Conservation (phyloP, 352 stramenopile genomes). For the Globisporangium solare region DNA sequence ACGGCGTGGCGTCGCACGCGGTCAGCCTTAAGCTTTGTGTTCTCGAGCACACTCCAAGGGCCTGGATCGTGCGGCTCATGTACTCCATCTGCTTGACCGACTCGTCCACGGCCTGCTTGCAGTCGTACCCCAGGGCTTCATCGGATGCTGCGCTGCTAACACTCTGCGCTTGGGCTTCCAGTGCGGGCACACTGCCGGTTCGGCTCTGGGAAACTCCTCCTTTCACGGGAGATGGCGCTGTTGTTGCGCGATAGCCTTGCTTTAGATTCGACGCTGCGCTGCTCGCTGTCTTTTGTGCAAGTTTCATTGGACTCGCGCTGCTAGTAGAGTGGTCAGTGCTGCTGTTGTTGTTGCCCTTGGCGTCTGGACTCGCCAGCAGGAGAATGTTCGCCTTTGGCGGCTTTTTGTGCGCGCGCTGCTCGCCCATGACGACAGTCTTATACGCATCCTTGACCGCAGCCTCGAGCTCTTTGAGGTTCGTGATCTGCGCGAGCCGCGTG, state of each 20-base stretch:
- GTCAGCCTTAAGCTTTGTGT: slow-evolving; percentile 63
- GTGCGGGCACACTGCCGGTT: too few species aligned
- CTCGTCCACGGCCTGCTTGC: slow-evolving; percentile 69
- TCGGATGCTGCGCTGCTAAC: slow-evolving; percentile 15
- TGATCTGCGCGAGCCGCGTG: slow-evolving; percentile 60
- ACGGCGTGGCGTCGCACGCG: slow-evolving; percentile 67
- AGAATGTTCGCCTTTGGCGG: slow-evolving; percentile 24
- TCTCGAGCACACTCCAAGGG: slow-evolving; percentile 56
- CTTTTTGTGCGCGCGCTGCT: slow-evolving; percentile 52
- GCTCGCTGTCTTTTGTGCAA: not conserved
- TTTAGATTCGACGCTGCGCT: not conserved
- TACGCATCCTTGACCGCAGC: slow-evolving; percentile 77
- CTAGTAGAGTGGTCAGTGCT: slow-evolving; percentile 1
- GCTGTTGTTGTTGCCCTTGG: not conserved
- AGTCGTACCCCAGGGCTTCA: slow-evolving; percentile 63
- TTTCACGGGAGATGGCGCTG: too few species aligned
- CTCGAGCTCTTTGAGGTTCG: slow-evolving; percentile 78
- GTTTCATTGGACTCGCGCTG: not conserved
- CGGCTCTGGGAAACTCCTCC: too few species aligned
- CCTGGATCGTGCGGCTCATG: slow-evolving; percentile 74
- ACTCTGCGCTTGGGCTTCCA: too few species aligned
- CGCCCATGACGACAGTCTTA: slow-evolving; percentile 67
- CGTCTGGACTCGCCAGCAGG: not conserved
- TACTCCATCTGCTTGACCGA: slow-evolving; percentile 79
- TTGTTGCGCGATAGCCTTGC: too few species aligned